Conservation (phyloP, 495 filamentous ascomycete genomes). For the Trypethelium eluteriae region DNA sequence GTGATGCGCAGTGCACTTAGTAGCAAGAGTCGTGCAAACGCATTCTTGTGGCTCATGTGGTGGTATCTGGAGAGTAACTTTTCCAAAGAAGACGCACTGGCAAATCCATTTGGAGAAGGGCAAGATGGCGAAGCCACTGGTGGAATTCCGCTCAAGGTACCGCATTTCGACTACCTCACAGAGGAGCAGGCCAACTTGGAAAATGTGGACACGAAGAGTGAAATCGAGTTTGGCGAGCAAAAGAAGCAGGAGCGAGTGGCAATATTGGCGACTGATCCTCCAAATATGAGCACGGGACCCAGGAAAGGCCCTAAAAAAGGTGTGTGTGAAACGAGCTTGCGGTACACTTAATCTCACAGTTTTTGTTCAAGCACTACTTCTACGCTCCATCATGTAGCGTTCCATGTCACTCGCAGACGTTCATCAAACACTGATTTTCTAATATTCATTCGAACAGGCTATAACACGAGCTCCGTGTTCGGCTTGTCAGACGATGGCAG, state of each 20-base stretch:
- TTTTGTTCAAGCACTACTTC: no score
- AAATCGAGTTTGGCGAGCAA: conserved; percentile 74
- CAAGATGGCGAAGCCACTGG: conserved; percentile 53
- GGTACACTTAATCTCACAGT: background rate
- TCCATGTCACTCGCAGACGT: no score
- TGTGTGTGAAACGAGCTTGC: background rate
- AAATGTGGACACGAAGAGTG: conserved; percentile 83
- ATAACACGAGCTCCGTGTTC: conserved; percentile 4
- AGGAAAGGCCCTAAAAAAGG: conserved; percentile 7
- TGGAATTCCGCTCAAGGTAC: conserved; percentile 70
- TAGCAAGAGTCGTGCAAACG: conserved; percentile 73
- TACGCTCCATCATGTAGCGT: no score
- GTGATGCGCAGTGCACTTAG: conserved; percentile 82
- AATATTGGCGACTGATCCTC: conserved; percentile 33
- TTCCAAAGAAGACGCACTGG: conserved; percentile 65
- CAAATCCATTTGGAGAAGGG: conserved; percentile 85
- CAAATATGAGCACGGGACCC: background rate
- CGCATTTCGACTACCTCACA: conserved; percentile 66
- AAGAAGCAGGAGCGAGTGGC: conserved; percentile 81
- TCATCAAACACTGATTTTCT: no score
- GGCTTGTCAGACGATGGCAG: conserved; percentile 3
- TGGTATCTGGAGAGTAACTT: conserved; percentile 98
- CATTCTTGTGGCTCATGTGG: conserved; percentile 98
- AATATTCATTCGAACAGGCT: background rate
- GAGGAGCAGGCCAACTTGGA: conserved; percentile 69